These are phyloP conservation scores for Decorospora gaudefroyi DNA, from an alignment of 2,329 filamentous ascomycete genomes.

Conservation along the genomic window DNA sequence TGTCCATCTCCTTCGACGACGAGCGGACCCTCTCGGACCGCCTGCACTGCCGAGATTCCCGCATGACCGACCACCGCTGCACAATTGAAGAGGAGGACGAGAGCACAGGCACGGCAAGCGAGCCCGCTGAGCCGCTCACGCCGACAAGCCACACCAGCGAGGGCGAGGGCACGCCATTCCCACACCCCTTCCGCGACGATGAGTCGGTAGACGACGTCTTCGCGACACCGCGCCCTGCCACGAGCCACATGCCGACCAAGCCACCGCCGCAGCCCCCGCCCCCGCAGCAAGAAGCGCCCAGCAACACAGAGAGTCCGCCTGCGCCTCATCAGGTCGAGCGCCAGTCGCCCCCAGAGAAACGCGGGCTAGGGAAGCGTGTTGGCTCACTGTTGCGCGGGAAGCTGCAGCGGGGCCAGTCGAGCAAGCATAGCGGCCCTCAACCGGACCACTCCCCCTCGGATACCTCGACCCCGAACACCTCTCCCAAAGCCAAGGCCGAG, in stretches of 20 bases:
- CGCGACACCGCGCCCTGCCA: conserved; percentile 20
- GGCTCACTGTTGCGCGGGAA: conserved; percentile 43
- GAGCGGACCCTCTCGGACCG: conserved; percentile 28
- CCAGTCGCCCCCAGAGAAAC: conserved; percentile 30
- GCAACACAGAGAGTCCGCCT: conserved; percentile 1
- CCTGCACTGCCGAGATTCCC: conserved; percentile 35
- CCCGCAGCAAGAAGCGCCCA: background rate
- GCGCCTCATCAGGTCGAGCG: conserved; percentile 11
- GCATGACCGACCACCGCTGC: conserved; percentile 31
- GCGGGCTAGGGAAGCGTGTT: conserved; percentile 38
- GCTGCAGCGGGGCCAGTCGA: conserved; percentile 12
- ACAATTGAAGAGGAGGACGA: conserved; percentile 48
- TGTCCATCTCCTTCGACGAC: conserved; percentile 31
- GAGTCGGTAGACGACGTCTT: conserved; percentile 29
- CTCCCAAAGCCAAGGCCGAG: conserved; percentile 9
- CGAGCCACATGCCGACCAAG: conserved; percentile 11
- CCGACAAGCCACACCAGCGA: conserved; percentile 46
- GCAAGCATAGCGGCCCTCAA: conserved; percentile 13
- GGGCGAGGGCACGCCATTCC: conserved; percentile 35
- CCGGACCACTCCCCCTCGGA: conserved; percentile 4
- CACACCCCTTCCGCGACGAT: conserved; percentile 39
- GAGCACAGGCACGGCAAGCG: conserved; percentile 47
- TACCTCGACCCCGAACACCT: conserved; percentile 3
- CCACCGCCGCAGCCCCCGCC: conserved; percentile 7
- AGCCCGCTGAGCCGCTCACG: conserved; percentile 48